Evolutionary conservation across 2,329 filamentous ascomycete species (phyloP), one percentile per base, ranked within the genome.

Genomic region (Ophioceras dolichostomum): DNA sequence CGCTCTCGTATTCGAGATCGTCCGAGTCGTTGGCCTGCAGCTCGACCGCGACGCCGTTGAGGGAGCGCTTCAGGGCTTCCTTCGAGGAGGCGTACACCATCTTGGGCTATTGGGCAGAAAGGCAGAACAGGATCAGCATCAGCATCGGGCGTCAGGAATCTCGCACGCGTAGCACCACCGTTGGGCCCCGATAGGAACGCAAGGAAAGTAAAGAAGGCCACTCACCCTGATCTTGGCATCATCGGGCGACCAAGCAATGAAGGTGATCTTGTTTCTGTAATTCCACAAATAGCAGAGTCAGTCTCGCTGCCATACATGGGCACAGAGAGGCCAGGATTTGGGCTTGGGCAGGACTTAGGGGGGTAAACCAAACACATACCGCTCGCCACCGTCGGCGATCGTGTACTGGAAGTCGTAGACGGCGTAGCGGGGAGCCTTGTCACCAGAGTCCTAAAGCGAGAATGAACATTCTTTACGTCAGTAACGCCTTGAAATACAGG

Each of bases 81-180:
- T 89, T 91, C 62, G 84, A 91, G 37, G 84, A 83, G 51, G 83
- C 82, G 70, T 89, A 91, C 61, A 87, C 73, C 84, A 91, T 91
- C 72, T 87, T 87, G 62, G 80, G 72, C 83, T 87, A 48, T 40
- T 32, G 24, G 14, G 21, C 16, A 33, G 47, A 30, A 20, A 20
- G 35, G n/a, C n/a, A n/a, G n/a, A 14, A 29, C 21, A 26, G 5
- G 26, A 19, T 38, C 3, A 10, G 12, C 29, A 16, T 32, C 36
- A 30, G 14, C 6, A 21, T 8, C 12, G 12, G 16, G 21, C 3
- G 24, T 21, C 39, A 46, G 21, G 43, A 34, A 42, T 33, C 32
- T 22, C n/a, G n/a, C n/a, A n/a, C n/a, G n/a, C n/a, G n/a, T n/a
- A n/a, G n/a, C n/a, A n/a, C n/a, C n/a, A n/a, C n/a, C n/a, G n/a